Evolutionary conservation across 2,329 filamentous ascomycete genomes (phyloP), one percentile per base, ranked within the genome.

Genomic region (Fusarium tupiense): DNA sequence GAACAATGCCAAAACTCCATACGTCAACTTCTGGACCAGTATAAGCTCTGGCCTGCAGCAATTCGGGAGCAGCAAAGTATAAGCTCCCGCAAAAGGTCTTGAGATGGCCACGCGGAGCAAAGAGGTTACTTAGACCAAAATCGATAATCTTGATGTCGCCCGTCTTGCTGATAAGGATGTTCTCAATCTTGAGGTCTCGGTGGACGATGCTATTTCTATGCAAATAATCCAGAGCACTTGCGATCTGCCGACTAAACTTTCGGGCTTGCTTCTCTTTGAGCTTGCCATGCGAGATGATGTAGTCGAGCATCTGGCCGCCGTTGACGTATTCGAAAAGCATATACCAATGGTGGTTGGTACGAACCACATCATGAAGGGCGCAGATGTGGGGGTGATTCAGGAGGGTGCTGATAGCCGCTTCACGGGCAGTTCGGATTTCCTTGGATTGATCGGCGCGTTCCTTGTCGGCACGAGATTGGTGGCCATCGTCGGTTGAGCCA

Each of bases 241-340:
- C 95, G 75, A 99, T 98, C 84, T 99, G 96, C 46, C 96, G 93
- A 75, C 94, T 97, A 82, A 99, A 99, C 82, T 98, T 98, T 79
- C 96, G 92, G 14, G 96, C 96, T 84, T 98, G 96, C 84, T 98
- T 98, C 85, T 99, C 96, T 87, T 98, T 98, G 73, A 99, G 87
- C 80, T 97, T 94, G 67, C 96, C 96, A 80, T 99, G 96, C 8
- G 95, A 98, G 81, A 99, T 99, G 82, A 99, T 99, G 84, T 98
- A 99, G 85, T 99, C 96, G 71, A 99, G 91, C 96, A 99, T 98
- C 85, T 99, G 96, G 24, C 96, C 96, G 54, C 96, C 96, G 81
- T 99, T 98, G 83, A 99, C 96, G 82, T 96, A 98, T 85, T 99
- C 96, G 81, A 98, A 99, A 59, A 99, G 91, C 96, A 99, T 99